Evolutionary conservation across 768 basidiomycete species (phyloP).

Genomic region (Psilocybe tampanensis): DNA sequence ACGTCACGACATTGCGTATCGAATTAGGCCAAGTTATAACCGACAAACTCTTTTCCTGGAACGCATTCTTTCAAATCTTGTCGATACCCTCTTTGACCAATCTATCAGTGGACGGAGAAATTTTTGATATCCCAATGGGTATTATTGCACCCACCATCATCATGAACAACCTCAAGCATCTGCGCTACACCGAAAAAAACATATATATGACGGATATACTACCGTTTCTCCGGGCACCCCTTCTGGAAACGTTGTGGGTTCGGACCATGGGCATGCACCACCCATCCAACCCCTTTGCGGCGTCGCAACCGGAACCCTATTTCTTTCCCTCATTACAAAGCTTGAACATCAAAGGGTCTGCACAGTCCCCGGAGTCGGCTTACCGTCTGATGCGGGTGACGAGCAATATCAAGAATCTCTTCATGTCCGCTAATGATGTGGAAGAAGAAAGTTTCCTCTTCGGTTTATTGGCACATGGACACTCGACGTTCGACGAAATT

Average conservation of each 20-base stretch:
- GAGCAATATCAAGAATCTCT: not conserved
- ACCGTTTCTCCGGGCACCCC: slow-evolving; percentile 15
- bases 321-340: slow-evolving; percentile 7
- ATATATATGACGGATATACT: slow-evolving; percentile 9
- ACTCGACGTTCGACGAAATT: too few relatives aligned
- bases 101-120: too few relatives aligned
- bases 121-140: not conserved
- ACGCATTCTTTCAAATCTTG: too few relatives aligned
- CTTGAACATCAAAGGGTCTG: not conserved
- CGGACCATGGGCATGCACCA: not conserved
- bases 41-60: not conserved
- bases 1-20: slow-evolving; percentile 20
- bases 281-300: too few relatives aligned
- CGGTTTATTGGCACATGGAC: too few relatives aligned
- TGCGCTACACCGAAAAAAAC: slow-evolving; percentile 15
- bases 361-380: not conserved
- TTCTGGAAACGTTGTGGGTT: slow-evolving; percentile 17
- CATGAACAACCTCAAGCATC: slow-evolving; percentile 17
- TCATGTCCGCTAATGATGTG: too few relatives aligned
- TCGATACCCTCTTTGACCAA: too few relatives aligned
- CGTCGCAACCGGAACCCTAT: not conserved
- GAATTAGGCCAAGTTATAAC: not conserved
- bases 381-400: slow-evolving; percentile 4
- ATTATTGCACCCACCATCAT: not conserved
- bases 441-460: not conserved